Evolutionary conservation across 345 rosid species (phyloP).

Genomic region (Gossypium sturtianum): DNA sequence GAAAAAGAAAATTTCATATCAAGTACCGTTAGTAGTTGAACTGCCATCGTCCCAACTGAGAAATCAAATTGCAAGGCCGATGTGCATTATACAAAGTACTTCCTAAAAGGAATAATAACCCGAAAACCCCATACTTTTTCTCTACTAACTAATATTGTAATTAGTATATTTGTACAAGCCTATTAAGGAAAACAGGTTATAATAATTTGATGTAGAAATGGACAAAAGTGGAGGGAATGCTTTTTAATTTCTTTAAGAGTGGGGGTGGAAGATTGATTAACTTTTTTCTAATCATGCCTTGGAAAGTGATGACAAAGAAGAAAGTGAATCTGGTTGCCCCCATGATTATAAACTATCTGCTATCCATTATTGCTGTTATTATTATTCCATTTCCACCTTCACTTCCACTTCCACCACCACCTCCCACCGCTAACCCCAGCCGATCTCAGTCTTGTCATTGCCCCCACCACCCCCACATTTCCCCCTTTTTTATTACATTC

Average conservation of each 20-base stretch:
- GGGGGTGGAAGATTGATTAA: slow-evolving; percentile 42
- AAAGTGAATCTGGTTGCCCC: slow-evolving; percentile 67
- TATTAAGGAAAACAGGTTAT: slow-evolving; percentile 31
- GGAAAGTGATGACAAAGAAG: slow-evolving; percentile 78
- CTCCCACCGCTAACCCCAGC: slow-evolving; percentile 43
- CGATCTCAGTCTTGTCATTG: slow-evolving; percentile 41
- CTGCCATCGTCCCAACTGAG: neutral
- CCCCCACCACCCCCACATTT: slow-evolving; percentile 5
- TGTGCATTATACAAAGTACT: neutral
- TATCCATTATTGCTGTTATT: slow-evolving; percentile 32
- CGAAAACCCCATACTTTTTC: neutral
- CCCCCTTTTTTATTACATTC: slow-evolving; percentile 10
- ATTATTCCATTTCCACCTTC: slow-evolving; percentile 20
- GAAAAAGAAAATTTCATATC: neutral
- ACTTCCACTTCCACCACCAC: slow-evolving; percentile 46
- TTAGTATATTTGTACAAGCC: slow-evolving; percentile 16
- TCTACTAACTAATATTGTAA: neutral
- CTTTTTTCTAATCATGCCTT: slow-evolving; percentile 83
- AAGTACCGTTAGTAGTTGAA: slow-evolving; percentile 4
- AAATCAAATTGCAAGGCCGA: neutral
- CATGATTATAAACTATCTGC: slow-evolving; percentile 56
- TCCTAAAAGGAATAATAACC: neutral
- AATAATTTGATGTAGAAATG: slow-evolving; percentile 8
- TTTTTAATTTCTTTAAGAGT: slow-evolving; percentile 18
- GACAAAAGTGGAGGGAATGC: slow-evolving; percentile 18